Conservation (phyloP, 106 monocot species). For the Ottelia alismoides region DNA sequence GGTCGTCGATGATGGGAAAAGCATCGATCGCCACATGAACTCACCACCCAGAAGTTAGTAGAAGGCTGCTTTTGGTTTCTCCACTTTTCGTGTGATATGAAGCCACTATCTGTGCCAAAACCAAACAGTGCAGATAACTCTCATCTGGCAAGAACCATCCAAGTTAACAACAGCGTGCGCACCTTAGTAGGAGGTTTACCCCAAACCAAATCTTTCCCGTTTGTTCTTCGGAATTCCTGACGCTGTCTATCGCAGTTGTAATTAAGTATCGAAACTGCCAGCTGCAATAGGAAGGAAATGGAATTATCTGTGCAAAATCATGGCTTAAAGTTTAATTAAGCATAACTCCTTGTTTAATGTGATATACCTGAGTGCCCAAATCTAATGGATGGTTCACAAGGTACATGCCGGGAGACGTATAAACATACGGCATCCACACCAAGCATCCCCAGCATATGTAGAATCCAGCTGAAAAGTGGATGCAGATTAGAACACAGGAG, state of each 20-base stretch:
- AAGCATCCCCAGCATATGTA: constrained; percentile 99
- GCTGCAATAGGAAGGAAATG: constrained; percentile 36
- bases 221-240: constrained; percentile 80
- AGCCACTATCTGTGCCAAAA: constrained; percentile 61
- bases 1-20: no score
- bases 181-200: constrained; percentile 95
- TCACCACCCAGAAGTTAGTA: constrained; percentile 97
- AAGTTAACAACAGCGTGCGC: neutral
- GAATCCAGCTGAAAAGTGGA: constrained; percentile 72
- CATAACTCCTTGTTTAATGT: neutral
- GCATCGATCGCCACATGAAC: no score
- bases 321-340: neutral
- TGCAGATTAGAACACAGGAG: constrained; percentile 7
- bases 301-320: neutral
- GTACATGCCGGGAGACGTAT: constrained; percentile 97
- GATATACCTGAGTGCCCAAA: constrained; percentile 26
- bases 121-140: neutral
- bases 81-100: constrained; percentile 63
- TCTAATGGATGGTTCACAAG: constrained; percentile 94
- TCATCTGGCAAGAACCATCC: no score
- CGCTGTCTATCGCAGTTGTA: constrained; percentile 97
- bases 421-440: constrained; percentile 97
- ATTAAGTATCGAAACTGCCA: constrained; percentile 72
- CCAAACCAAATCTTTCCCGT: constrained; percentile 85
- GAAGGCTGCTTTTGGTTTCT: constrained; percentile 85